A percentile compares a stretch with the other conserved stretches of the same genome.
Conservation (phyloP, 176 grass and related monocot species). For the Triticum monococcum region DNA sequence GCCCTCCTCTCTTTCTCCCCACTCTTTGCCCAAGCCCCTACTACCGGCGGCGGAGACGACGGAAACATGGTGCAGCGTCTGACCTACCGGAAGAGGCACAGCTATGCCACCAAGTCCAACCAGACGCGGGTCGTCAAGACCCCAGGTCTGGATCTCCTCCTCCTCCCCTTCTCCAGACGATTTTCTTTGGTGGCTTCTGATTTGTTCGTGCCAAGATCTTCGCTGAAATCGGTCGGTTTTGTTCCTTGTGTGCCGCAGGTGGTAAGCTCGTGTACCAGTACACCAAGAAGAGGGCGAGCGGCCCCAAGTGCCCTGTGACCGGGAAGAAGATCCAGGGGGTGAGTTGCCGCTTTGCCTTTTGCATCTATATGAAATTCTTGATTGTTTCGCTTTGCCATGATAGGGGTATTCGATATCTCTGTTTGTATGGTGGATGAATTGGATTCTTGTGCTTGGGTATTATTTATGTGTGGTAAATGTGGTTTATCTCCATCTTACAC, state of each 20-base stretch:
- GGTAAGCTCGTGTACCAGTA: conserved; percentile 96
- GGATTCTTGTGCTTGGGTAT: background rate
- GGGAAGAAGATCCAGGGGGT: conserved; percentile 97
- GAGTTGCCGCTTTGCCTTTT: conserved; percentile 14
- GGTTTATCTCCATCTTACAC: background rate
- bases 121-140: conserved; percentile 96
- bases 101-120: conserved; percentile 98
- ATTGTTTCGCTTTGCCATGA: background rate
- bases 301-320: conserved; percentile 91
- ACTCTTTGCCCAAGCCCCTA: background rate
- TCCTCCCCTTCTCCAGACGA: no score
- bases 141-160: conserved; percentile 45
- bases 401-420: background rate
- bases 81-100: conserved; percentile 89
- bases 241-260: conserved; percentile 37
- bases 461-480: conserved; percentile 1
- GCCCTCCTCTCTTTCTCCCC: conserved; percentile 9
- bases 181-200: background rate
- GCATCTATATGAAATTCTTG: background rate
- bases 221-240: background rate
- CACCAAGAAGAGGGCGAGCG: conserved; percentile 87
- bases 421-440: background rate
- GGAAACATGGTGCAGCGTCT: conserved; percentile 79
- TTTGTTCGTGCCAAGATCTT: background rate
- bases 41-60: background rate